Evolutionary conservation across 139 green algal species (phyloP).

Genomic region (Ettlia oleoabundans): DNA sequence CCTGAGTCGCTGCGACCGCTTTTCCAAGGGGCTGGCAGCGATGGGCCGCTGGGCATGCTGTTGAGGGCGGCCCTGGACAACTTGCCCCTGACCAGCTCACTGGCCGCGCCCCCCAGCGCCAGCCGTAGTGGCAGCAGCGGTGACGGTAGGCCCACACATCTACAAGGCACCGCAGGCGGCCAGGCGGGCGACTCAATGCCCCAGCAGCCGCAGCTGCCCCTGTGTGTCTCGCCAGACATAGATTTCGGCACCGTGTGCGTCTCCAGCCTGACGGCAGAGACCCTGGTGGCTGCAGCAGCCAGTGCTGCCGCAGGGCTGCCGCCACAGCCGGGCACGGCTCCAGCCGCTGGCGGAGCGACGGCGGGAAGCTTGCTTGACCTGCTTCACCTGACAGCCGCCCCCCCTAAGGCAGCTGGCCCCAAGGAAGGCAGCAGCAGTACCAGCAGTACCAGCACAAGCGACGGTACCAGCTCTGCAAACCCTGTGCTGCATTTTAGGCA

Average conservation of each 20-base stretch:
- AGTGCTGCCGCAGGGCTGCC: not conserved
- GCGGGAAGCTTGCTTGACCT: constrained; percentile 16
- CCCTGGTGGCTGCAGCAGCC: not conserved
- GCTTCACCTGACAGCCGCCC: constrained; percentile 1
- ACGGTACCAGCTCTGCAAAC: not conserved
- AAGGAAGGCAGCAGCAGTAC: not conserved
- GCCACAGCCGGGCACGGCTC: not conserved
- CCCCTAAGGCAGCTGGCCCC: too few relatives aligned
- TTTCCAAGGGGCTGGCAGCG: not conserved
- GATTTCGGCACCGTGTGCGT: constrained; percentile 13
- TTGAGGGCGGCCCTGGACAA: not conserved
- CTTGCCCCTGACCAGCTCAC: not conserved
- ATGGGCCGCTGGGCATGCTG: not conserved
- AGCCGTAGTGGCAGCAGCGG: too few relatives aligned
- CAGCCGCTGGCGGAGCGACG: not conserved
- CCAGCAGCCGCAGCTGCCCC: not conserved
- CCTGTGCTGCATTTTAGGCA: constrained; percentile 12
- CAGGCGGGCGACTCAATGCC: too few relatives aligned
- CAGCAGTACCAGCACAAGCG: too few relatives aligned
- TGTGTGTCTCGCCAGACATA: not conserved
- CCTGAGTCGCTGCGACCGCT: constrained; percentile 17
- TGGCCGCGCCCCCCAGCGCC: too few relatives aligned
- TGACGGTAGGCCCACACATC: too few relatives aligned
- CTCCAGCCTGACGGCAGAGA: not conserved
- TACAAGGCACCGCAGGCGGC: too few relatives aligned